Conservation (phyloP, 1,284 basidiomycete species). For the Leccinum solheimii region DNA sequence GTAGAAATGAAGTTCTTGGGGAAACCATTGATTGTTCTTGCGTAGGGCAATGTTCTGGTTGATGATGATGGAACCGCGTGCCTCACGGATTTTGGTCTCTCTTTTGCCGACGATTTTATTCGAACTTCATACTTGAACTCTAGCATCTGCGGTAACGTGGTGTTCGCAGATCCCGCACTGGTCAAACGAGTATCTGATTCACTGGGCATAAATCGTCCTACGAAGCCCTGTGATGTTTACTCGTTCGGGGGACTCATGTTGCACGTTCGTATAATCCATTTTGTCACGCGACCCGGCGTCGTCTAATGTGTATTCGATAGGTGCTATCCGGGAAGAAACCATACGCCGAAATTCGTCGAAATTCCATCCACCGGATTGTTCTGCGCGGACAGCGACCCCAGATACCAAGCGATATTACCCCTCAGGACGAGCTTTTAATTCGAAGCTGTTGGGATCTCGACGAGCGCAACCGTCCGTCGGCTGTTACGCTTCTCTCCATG, state of each 20-base stretch:
- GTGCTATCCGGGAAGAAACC: conserved; percentile 26
- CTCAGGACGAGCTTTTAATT: conserved; percentile 15
- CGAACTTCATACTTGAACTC: conserved; percentile 37
- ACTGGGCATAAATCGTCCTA: conserved; percentile 15
- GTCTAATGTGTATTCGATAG: conserved; percentile 15
- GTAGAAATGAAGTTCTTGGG: not conserved
- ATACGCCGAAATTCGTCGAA: conserved; percentile 10
- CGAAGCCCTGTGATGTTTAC: conserved; percentile 32
- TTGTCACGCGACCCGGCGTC: not conserved
- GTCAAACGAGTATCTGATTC: conserved; percentile 11
- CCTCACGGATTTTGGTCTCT: conserved; percentile 40
- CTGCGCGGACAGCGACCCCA: conserved; percentile 15
- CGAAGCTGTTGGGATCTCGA: conserved; percentile 22
- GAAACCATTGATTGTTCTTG: not conserved
- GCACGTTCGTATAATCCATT: conserved; percentile 22
- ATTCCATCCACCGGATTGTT: not conserved
- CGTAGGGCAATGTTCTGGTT: conserved; percentile 32
- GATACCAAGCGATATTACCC: conserved; percentile 14
- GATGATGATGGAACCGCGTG: conserved; percentile 25
- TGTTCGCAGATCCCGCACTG: conserved; percentile 41
- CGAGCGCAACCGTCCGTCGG: conserved; percentile 4
- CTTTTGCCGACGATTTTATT: conserved; percentile 34
- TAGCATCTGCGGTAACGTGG: conserved; percentile 32
- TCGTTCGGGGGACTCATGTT: conserved; percentile 35
- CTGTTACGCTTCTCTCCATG: not conserved